phyloP scores from a whole-genome alignment of 2,329 filamentous ascomycete species.

The Paraphoma chrysanthemicola region DNA sequence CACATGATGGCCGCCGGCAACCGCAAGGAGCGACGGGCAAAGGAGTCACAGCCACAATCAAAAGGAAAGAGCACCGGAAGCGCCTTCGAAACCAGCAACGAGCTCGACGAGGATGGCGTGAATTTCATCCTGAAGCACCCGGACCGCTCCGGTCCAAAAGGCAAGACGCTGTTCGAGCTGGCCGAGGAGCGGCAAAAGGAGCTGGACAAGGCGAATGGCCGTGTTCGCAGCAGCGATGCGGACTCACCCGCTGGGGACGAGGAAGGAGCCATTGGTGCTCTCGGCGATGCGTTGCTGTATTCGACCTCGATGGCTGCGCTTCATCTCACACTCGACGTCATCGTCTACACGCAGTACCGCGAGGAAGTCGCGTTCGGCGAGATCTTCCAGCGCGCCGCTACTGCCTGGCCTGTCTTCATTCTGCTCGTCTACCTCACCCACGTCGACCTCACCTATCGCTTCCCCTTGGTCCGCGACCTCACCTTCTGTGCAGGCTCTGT shows the following conservation, averaged over 20 bases:
- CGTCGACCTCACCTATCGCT: constrained; percentile 48
- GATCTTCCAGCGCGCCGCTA: constrained; percentile 61
- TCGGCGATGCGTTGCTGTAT: constrained; percentile 58
- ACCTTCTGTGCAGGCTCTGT: constrained; percentile 71
- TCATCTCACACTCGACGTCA: constrained; percentile 79
- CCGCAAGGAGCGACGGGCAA: constrained; percentile 54
- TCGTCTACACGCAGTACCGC: constrained; percentile 82
- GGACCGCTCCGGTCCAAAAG: constrained; percentile 66
- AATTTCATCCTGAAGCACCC: constrained; percentile 72
- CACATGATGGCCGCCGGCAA: constrained; percentile 46
- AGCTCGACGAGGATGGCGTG: constrained; percentile 53
- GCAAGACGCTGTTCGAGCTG: constrained; percentile 75
- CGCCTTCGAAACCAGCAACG: constrained; percentile 44
- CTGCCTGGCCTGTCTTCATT: constrained; percentile 53
- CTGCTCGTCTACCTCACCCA: constrained; percentile 54
- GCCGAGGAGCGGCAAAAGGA: constrained; percentile 66
- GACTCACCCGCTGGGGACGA: constrained; percentile 42
- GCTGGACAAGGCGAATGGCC: constrained; percentile 49
- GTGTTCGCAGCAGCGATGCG: constrained; percentile 18
- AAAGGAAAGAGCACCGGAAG: constrained; percentile 33
- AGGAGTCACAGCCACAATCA: constrained; percentile 34
- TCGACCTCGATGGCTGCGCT: constrained; percentile 70
- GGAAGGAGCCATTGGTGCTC: constrained; percentile 52
- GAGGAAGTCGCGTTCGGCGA: constrained; percentile 67
- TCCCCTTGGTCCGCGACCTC: constrained; percentile 54